These are phyloP conservation scores for Lophiotrema nucula DNA, from an alignment of 495 filamentous ascomycete species.

Conservation along the genomic window DNA sequence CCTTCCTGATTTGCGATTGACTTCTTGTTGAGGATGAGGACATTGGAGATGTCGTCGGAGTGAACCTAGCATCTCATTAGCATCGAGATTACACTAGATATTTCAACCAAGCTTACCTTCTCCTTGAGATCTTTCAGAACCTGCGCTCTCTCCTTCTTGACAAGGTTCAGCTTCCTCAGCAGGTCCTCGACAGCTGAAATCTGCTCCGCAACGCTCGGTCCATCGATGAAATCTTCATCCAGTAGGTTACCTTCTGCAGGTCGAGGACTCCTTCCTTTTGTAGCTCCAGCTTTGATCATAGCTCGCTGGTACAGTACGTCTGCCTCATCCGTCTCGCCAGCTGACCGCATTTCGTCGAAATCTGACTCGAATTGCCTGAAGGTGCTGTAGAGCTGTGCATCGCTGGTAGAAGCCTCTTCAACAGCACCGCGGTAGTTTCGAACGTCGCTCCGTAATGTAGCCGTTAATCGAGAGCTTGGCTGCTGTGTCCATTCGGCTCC, in stretches of 20 bases:
- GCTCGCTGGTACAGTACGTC: constrained; percentile 87
- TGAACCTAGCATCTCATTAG: constrained; percentile 62
- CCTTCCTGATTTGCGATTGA: constrained; percentile 83
- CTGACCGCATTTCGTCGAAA: constrained; percentile 92
- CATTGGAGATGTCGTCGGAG: constrained; percentile 94
- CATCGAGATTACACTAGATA: background rate
- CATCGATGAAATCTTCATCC: constrained; percentile 77
- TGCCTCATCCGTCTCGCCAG: constrained; percentile 82
- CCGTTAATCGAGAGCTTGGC: constrained; percentile 83
- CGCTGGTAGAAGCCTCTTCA: constrained; percentile 84
- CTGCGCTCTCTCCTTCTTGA: constrained; percentile 85
- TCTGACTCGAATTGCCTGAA: constrained; percentile 79
- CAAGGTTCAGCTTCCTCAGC: constrained; percentile 82
- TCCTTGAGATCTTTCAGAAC: constrained; percentile 96
- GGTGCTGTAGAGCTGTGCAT: constrained; percentile 79
- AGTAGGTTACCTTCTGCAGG: constrained; percentile 72
- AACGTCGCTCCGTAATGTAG: constrained; percentile 82
- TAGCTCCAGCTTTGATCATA: constrained; percentile 63
- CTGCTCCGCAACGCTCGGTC: constrained; percentile 81
- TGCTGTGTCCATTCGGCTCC: constrained; percentile 96
- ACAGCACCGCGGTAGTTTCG: constrained; percentile 81
- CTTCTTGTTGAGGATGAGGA: constrained; percentile 96
- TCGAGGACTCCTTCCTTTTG: constrained; percentile 63
- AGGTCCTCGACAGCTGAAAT: constrained; percentile 87
- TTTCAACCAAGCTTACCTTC: constrained; percentile 65